Percentiles rank a stretch among this genome's conserved stretches.
Evolutionary conservation across 2,329 filamentous ascomycete species (phyloP).

Genomic region (Coniochaeta hoffmannii): DNA sequence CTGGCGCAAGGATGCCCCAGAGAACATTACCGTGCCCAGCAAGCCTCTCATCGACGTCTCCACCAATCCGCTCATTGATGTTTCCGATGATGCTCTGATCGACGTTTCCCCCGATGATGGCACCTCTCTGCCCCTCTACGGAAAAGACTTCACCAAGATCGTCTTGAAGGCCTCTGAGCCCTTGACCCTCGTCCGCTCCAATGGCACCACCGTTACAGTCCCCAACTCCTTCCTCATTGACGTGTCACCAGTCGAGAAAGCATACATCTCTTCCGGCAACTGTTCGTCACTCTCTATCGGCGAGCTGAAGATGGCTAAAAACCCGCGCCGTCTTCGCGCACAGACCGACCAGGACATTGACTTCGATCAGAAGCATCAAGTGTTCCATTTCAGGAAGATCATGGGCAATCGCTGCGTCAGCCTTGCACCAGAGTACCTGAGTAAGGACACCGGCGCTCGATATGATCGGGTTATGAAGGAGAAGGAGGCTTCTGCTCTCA

Average conservation of each 20-base stretch:
- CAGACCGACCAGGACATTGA: conserved; percentile 2
- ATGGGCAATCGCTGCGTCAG: background rate
- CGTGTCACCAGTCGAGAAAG: conserved; percentile 6
- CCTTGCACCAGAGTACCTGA: background rate
- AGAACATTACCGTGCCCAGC: background rate
- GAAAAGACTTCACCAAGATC: conserved; percentile 2
- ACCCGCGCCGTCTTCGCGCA: background rate
- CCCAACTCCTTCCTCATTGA: conserved; percentile 6
- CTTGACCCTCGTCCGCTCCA: background rate
- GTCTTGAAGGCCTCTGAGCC: background rate
- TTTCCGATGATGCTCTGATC: background rate
- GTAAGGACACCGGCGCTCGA: background rate
- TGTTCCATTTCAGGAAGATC: background rate
- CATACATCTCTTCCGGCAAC: conserved; percentile 1
- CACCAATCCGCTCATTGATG: background rate
- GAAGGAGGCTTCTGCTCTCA: conserved; percentile 2
- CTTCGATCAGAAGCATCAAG: background rate
- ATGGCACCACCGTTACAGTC: conserved; percentile 7
- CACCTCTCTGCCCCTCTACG: background rate
- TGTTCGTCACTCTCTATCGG: background rate
- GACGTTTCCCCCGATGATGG: background rate
- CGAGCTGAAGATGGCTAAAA: conserved; percentile 4
- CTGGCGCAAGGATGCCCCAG: conserved; percentile 1
- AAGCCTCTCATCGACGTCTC: background rate
- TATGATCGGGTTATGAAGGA: conserved; percentile 2